phyloP scores from a whole-genome alignment of 352 stramenopile genomes.

The Blastocystis sp. region DNA sequence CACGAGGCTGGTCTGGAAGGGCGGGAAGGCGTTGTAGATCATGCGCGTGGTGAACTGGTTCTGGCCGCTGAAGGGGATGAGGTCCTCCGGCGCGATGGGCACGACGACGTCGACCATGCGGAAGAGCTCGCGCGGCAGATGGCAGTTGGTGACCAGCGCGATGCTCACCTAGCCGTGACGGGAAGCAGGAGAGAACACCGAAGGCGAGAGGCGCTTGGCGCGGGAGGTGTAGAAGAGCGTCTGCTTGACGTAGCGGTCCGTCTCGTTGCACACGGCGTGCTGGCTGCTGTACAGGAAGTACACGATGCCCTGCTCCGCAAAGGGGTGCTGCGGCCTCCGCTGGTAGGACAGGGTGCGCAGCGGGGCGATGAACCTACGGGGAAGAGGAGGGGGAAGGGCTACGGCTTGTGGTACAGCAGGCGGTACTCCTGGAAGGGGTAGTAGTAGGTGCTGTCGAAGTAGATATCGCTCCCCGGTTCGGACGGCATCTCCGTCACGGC shows the following conservation, averaged over 20 bases:
- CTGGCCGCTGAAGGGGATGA: not conserved
- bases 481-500: too few species aligned
- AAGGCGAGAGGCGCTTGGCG: not conserved
- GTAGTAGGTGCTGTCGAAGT: not conserved
- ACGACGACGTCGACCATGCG: not conserved
- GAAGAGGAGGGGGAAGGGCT: not conserved
- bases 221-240: conserved; percentile 1
- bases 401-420: not conserved
- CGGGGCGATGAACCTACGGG: not conserved
- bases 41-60: conserved; percentile 18
- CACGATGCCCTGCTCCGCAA: conserved; percentile 8
- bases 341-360: not conserved
- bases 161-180: not conserved
- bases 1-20: conserved; percentile 4
- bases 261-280: not conserved
- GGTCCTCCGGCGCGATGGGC: not conserved
- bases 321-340: not conserved
- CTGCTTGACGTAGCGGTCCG: not conserved
- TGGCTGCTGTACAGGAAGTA: not conserved
- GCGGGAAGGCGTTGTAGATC: not conserved
- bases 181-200: not conserved
- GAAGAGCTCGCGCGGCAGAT: not conserved
- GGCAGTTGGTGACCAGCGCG: conserved; percentile 18
- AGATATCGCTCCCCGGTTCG: not conserved
- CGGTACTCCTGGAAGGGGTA: conserved; percentile 20